Base-by-base conservation (phyloP, 2,329 filamentous ascomycete genomes). In the Trichoderma oligosporum region DNA sequence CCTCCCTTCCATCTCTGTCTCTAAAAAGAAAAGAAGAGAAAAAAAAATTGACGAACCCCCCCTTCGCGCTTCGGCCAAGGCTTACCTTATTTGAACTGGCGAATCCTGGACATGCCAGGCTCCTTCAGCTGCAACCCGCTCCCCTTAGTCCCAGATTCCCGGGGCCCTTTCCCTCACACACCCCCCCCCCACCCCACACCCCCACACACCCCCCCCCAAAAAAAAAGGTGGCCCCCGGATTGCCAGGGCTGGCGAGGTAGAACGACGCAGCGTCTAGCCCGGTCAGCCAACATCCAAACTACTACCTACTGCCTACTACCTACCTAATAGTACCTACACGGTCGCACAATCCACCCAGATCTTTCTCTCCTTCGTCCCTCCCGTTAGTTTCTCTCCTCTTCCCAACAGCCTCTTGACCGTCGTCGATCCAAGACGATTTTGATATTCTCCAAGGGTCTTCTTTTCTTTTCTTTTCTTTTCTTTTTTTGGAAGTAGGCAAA, bases 51-150 rank as follows among this genome's bases (percentile, higher is more conserved):
- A 27, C 29, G 25, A 31, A n/a, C 31, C 24, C 46, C 35, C 56
- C 49, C 35, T 49, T 54, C 42, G 36, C 47, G 49, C 51, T 38
- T 58, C 56, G 56, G 56, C 56, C 56, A 42, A 46, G 39, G 56
- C 56, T 53, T 58, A 44, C 56, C 56, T 58, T 36, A 56, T 58
- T 58, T 27, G 56, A 29, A 31, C 42, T 42, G 49, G 49, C 49
- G 18, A 42, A 42, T 54, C 49, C 56, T 58, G 49, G 51, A 36
- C 44, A 29, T 48, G 31, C 56, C 44, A 56, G 56, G 49, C 49
- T 56, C 48, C 51, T 51, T 58, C 56, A 58, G 56, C 56, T 58
- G 56, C 48, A 44, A 58, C 51, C 56, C 56, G 41, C 56, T 55
- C 25, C 41, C 48, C 52, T 35, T 51, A 51, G 52, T 46, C 45